Evolutionary conservation across 2,329 filamentous ascomycete species (phyloP).

Genomic region (Botryotinia narcissicola): DNA sequence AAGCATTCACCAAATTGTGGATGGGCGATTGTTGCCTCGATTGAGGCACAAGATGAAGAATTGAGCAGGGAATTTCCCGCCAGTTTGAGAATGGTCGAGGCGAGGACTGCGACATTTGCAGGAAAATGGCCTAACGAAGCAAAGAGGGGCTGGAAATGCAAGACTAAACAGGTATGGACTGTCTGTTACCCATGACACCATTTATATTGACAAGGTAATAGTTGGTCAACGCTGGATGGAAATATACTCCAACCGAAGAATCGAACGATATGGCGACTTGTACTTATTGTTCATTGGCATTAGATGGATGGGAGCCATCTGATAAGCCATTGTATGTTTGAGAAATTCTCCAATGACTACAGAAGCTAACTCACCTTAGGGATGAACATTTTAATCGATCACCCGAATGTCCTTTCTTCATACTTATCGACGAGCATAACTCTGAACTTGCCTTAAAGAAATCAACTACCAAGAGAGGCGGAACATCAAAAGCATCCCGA

Average conservation of each 20-base stretch:
- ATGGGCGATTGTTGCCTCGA: conserved; percentile 73
- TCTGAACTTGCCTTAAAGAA: conserved; percentile 52
- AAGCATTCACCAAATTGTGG: conserved; percentile 80
- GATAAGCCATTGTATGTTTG: conserved; percentile 77
- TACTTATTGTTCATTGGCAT: conserved; percentile 81
- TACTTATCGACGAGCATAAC: conserved; percentile 57
- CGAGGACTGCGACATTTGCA: conserved; percentile 80
- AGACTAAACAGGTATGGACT: conserved; percentile 71
- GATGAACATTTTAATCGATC: conserved; percentile 83
- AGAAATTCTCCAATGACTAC: conserved; percentile 11
- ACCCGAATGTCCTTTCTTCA: conserved; percentile 80
- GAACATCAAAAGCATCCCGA: conserved; percentile 68
- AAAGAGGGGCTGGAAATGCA: conserved; percentile 87
- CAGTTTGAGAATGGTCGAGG: conserved; percentile 67
- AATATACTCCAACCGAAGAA: conserved; percentile 80
- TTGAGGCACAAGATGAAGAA: conserved; percentile 60
- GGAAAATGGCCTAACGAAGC: conserved; percentile 83
- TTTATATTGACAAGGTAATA: conserved; percentile 42
- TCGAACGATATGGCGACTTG: conserved; percentile 89
- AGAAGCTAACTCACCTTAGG: conserved; percentile 44
- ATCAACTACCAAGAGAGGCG: conserved; percentile 49
- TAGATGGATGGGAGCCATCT: conserved; percentile 92
- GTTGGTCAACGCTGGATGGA: conserved; percentile 92
- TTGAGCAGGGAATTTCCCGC: conserved; percentile 72
- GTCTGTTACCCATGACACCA: neutral